Evolutionary conservation across 2,329 filamentous ascomycete species (phyloP), one percentile per base, ranked within the genome.

Genomic region (Colletotrichum sp.): DNA sequence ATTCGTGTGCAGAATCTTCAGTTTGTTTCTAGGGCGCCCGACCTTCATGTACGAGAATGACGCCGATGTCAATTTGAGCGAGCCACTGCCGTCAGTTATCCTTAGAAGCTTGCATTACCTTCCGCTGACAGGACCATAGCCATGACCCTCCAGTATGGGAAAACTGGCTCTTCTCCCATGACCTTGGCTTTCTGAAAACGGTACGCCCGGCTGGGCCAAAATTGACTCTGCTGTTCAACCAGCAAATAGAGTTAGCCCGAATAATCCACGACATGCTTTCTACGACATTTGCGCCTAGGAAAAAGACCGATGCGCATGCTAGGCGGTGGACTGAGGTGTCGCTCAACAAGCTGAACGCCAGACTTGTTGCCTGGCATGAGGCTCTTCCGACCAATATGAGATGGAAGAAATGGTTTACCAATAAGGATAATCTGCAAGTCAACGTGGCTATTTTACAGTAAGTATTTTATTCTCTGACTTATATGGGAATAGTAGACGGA

Each of bases 181-280:
- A 80, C 34, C 71, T 77, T n/a, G 78, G 70, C 10, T 75, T 76
- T 7, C 75, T 80, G 2, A 68, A 77, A 1, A 76, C 78, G 4
- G 77, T 78, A 77, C 68, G 76, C 2, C 75, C 80, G 3, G 79
- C 77, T 3, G 81, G 80, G 14, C 78, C 71, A 4, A 74, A 64
- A 7, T 78, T 64, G 61, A 77, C n/a, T 65, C 65, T 7, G 4
- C 65, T 79, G 39, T 76, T 79, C 60, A 75, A 79, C 6, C 77
- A 80, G 43, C 76, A 79, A 26, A 78, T 79, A 18, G 77, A 78
- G n/a, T 34, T 80, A 6, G 72, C 77, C 4, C 68, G 78, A 26
- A 74, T 80, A 3, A 76, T 80, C 6, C 78, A 80, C 36, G 76
- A 76, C 5, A 80, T 80, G 78, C 72, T 80, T 1, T 74, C 72